These are phyloP conservation scores for Fusarium globosum DNA, from an alignment of 2,329 filamentous ascomycete genomes.

Conservation along the genomic window DNA sequence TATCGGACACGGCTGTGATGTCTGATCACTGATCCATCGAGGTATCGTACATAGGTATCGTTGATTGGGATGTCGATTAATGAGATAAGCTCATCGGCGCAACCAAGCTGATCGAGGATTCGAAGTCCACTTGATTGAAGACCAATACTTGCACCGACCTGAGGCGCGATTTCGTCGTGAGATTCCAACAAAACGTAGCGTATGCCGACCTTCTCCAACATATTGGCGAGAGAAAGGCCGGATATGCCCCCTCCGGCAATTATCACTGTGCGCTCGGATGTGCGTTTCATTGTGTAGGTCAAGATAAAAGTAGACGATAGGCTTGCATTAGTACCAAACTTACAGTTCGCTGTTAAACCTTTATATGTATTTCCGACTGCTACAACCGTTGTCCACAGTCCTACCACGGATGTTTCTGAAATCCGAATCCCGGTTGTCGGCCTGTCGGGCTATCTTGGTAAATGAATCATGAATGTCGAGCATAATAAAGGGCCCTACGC, in stretches of 20 bases:
- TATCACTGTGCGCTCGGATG: not conserved
- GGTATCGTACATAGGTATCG: not conserved
- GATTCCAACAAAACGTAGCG: slow-evolving; percentile 62
- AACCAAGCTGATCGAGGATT: slow-evolving; percentile 58
- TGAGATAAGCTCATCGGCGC: not conserved
- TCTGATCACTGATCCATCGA: not conserved
- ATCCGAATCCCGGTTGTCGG: not conserved
- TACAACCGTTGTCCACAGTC: too few species aligned
- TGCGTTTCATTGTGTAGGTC: not conserved
- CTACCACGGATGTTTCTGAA: not conserved
- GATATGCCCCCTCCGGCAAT: slow-evolving; percentile 27
- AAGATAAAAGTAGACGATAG: too few species aligned
- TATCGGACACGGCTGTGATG: accelerated
- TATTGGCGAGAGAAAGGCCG: slow-evolving; percentile 23
- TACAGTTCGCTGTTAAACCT: too few species aligned
- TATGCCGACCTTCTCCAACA: slow-evolving; percentile 44
- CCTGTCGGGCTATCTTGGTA: not conserved
- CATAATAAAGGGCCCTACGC: not conserved
- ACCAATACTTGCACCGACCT: slow-evolving; percentile 60
- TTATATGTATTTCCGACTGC: too few species aligned
- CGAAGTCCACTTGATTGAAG: slow-evolving; percentile 55
- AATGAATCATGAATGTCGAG: too few species aligned
- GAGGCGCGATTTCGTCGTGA: slow-evolving; percentile 54
- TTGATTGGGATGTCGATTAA: not conserved
- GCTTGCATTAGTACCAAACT: too few species aligned